A percentile compares a stretch with the other conserved stretches of the same genome.
Evolutionary conservation across 1,139 yeast species (phyloP).

Genomic region (Hyphopichia wangnamkhiaoensis): DNA sequence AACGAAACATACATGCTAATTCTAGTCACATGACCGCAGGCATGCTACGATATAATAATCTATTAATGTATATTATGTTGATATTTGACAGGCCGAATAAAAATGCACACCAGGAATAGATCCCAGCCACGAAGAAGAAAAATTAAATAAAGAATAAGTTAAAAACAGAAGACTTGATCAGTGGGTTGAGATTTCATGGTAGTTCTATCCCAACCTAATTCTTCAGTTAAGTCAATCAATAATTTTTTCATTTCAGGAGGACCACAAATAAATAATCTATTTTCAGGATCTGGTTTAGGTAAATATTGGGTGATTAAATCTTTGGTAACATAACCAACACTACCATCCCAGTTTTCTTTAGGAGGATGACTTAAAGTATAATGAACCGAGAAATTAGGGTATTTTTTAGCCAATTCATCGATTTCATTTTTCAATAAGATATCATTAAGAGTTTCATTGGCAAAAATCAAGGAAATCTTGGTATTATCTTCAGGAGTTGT

Average conservation of each 20-base stretch:
- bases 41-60: too few relatives aligned
- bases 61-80: too few relatives aligned
- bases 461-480: slow-evolving; percentile 60
- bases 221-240: slow-evolving; percentile 50
- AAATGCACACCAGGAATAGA: too few relatives aligned
- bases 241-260: slow-evolving; percentile 67
- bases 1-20: too few relatives aligned
- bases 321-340: slow-evolving; percentile 58
- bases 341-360: slow-evolving; percentile 51
- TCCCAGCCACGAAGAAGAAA: too few relatives aligned
- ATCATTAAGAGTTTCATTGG: slow-evolving; percentile 73
- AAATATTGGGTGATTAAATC: slow-evolving; percentile 55
- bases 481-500: slow-evolving; percentile 69
- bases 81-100: too few relatives aligned
- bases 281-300: slow-evolving; percentile 49
- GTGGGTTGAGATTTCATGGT: slow-evolving; percentile 50
- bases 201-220: slow-evolving; percentile 64
- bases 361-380: slow-evolving; percentile 40
- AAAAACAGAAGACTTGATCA: slow-evolving; percentile 75
- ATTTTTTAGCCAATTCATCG: slow-evolving; percentile 63
- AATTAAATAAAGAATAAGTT: slow-evolving; percentile 14
- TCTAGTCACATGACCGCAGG: too few relatives aligned
- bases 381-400: slow-evolving; percentile 58
- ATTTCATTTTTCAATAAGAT: slow-evolving; percentile 68
- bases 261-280: slow-evolving; percentile 71